Conservation (phyloP, 805 yeast species). For the Suhomyces sp. region DNA sequence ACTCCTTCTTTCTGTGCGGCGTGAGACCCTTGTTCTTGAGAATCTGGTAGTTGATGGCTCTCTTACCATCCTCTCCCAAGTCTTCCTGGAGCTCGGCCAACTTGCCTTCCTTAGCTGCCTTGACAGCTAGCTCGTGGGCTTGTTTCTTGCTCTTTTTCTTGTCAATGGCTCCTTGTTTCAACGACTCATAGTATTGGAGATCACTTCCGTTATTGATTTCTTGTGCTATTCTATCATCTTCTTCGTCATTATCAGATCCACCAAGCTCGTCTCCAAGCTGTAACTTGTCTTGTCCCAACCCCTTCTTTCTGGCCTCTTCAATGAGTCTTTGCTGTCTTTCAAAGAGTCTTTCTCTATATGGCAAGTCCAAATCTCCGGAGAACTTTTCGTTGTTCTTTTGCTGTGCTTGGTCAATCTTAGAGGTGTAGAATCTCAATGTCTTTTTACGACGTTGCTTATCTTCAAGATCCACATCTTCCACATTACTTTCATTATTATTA, state of each 20-base stretch:
- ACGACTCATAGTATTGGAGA: slow-evolving; percentile 55
- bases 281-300: slow-evolving; percentile 46
- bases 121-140: slow-evolving; percentile 67
- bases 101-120: slow-evolving; percentile 82
- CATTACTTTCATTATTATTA: slow-evolving; percentile 56
- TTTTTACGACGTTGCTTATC: slow-evolving; percentile 79
- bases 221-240: slow-evolving; percentile 44
- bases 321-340: slow-evolving; percentile 85
- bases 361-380: slow-evolving; percentile 86
- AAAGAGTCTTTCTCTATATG: slow-evolving; percentile 84
- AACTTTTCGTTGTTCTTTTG: slow-evolving; percentile 56
- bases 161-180: slow-evolving; percentile 46
- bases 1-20: slow-evolving; percentile 87
- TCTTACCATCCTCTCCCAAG: slow-evolving; percentile 78
- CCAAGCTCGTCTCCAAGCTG: slow-evolving; percentile 55
- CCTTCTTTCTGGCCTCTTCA: slow-evolving; percentile 87
- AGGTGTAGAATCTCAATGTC: slow-evolving; percentile 90
- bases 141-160: slow-evolving; percentile 53
- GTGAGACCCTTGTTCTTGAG: slow-evolving; percentile 95
- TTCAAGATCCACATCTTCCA: slow-evolving; percentile 81
- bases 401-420: slow-evolving; percentile 87
- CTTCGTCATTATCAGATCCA: slow-evolving; percentile 20
- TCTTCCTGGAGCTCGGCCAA: slow-evolving; percentile 67
- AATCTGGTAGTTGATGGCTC: slow-evolving; percentile 93
- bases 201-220: slow-evolving; percentile 47